These are phyloP conservation scores for Bryum argenteum DNA, from an alignment of 225 moss, liverwort and hornwort species.

Conservation along the genomic window DNA sequence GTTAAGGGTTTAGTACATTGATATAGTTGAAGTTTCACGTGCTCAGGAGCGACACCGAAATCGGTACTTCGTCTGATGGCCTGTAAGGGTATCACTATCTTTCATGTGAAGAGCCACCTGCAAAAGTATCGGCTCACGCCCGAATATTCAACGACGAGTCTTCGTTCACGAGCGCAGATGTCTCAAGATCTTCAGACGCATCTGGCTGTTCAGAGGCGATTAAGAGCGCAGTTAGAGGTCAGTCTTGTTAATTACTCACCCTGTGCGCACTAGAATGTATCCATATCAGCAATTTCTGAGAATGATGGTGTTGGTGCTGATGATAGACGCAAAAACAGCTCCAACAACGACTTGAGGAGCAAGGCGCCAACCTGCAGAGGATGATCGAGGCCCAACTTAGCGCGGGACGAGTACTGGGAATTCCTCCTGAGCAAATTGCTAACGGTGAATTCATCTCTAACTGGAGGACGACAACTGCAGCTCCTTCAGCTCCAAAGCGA, in stretches of 20 bases:
- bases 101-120: slow-evolving; percentile 89
- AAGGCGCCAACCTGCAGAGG: slow-evolving; percentile 70
- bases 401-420: slow-evolving; percentile 38
- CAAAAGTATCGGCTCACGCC: slow-evolving; percentile 56
- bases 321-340: slow-evolving; percentile 77
- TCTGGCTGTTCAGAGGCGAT: slow-evolving; percentile 73
- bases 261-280: background rate
- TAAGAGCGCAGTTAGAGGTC: slow-evolving; percentile 91
- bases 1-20: background rate
- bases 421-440: slow-evolving; percentile 36
- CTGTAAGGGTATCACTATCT: slow-evolving; percentile 74
- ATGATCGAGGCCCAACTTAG: slow-evolving; percentile 75
- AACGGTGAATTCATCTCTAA: slow-evolving; percentile 31
- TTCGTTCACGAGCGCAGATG: slow-evolving; percentile 29
- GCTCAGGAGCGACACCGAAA: slow-evolving; percentile 76
- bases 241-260: no score
- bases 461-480: background rate
- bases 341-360: slow-evolving; percentile 76
- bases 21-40: background rate
- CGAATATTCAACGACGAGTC: slow-evolving; percentile 21
- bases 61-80: slow-evolving; percentile 69
- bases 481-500: slow-evolving; percentile 3
- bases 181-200: slow-evolving; percentile 71
- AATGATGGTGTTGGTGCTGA: background rate
- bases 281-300: background rate